Percentiles rank a stretch among this genome's conserved stretches.
Evolutionary conservation across 73 alveolate species (phyloP).

Genomic region (Effrenium voratum): DNA sequence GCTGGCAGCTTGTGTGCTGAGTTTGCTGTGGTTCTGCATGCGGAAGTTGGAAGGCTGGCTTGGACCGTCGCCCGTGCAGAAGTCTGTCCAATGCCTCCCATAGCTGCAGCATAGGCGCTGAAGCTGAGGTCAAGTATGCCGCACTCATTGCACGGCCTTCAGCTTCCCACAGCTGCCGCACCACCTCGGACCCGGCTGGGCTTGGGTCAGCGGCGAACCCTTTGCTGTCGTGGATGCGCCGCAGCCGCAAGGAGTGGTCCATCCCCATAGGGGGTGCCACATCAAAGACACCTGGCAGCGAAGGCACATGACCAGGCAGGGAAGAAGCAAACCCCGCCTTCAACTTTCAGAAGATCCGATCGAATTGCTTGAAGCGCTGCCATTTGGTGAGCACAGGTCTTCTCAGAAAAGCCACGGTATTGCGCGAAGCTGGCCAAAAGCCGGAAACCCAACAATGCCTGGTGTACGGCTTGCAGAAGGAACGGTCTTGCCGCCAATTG

Average conservation of each 20-base stretch:
- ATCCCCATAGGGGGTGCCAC: too few relatives aligned
- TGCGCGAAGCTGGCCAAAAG: not conserved
- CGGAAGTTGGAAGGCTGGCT: not conserved
- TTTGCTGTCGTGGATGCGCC: not conserved
- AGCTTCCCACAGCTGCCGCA: not conserved
- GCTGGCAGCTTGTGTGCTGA: too few relatives aligned
- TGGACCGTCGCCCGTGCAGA: not conserved
- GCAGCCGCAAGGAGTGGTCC: not conserved
- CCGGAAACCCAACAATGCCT: not conserved
- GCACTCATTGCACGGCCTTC: not conserved
- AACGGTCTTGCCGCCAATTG: not conserved
- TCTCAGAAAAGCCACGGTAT: too few relatives aligned
- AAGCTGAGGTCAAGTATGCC: not conserved
- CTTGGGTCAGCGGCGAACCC: not conserved
- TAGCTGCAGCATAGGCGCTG: not conserved
- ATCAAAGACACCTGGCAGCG: too few relatives aligned
- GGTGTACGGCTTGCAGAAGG: not conserved
- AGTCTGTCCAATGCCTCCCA: not conserved
- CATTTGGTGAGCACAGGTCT: too few relatives aligned
- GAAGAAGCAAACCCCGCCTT: too few relatives aligned
- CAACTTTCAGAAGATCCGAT: too few relatives aligned
- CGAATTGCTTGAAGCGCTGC: too few relatives aligned
- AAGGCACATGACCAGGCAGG: too few relatives aligned
- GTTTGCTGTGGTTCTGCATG: not conserved
- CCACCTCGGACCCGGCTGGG: not conserved